Evolutionary conservation across 2,329 filamentous ascomycete genomes (phyloP), one percentile per base, ranked within the genome.

Genomic region (Trichoderma simmonsii): DNA sequence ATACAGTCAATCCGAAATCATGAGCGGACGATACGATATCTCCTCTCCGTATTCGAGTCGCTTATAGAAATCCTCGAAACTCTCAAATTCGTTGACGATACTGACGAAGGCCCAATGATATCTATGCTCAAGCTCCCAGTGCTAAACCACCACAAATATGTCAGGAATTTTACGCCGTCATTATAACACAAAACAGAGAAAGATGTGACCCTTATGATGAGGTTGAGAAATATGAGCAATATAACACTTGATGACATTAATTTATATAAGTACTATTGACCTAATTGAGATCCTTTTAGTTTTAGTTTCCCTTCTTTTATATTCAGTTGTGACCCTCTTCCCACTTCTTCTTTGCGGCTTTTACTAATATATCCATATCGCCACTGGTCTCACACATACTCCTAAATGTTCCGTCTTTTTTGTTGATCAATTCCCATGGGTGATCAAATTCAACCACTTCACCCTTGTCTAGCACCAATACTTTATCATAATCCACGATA

Each of bases 401-500:
- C 71, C 85, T 82, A 81, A 91, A 91, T 48, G 82, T 82, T 28
- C 93, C 91, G 3, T 88, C 89, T 71, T 92, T 85, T 77, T 91
- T 91, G 78, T 86, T 88, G 74, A 97, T 87, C 66, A 99, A 84
- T 76, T 93, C 90, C 84, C 91, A 94, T 0, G 96, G 96, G 78
- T 97, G 92, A n/a, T 91, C 96, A 79, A 89, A 99, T 82, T 99
- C 95, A 6, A 96, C 88, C 24, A 98, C 92, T 73, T 88, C 83
- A 11, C 96, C 96, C 80, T 95, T 93, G 78, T 99, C 96, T 5
- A 99, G 86, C 14, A 99, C 95, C 18, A 99, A 85, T 15, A 99
- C 95, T 85, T 97, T 97, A 83, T 99, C 96, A 79, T 98, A 99
- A 80, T 99, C 96, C 32, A 96, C 95, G 81, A 99, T 98, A 0